Conservation (phyloP, 176 grass and related monocot genomes). For the Bothriochloa decipiens region DNA sequence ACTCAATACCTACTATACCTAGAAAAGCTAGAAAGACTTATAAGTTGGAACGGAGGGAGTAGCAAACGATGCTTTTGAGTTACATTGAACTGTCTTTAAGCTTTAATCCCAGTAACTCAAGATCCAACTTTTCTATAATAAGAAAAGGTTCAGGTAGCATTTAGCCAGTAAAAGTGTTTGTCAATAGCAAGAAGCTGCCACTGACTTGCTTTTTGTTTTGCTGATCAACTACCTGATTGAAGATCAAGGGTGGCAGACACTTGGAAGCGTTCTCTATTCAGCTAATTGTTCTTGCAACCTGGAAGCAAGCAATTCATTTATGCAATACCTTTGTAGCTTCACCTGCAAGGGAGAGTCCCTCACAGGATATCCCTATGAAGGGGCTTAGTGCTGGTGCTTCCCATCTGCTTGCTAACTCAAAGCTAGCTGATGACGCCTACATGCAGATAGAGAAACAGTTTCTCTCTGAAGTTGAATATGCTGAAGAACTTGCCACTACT, state of each 20-base stretch:
- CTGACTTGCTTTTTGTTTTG: conserved; percentile 42
- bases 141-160: background rate
- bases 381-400: conserved; percentile 40
- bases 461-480: conserved; percentile 71
- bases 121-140: conserved; percentile 5
- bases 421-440: conserved; percentile 55
- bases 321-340: conserved; percentile 62
- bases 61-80: conserved; percentile 1
- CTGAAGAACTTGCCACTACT: conserved; percentile 77
- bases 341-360: conserved; percentile 61
- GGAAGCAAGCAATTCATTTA: conserved; percentile 93
- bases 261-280: conserved; percentile 87
- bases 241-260: conserved; percentile 64
- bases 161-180: background rate
- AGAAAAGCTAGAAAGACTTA: background rate
- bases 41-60: background rate
- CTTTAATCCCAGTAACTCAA: background rate
- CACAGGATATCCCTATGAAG: conserved; percentile 45
- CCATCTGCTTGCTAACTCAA: conserved; percentile 50
- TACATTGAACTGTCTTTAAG: background rate
- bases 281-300: conserved; percentile 89
- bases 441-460: conserved; percentile 79
- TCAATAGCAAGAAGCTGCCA: background rate
- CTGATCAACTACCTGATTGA: conserved; percentile 36
- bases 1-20: background rate